Evolutionary conservation across 1,284 basidiomycete genomes (phyloP).

Genomic region (Porodaedalea pini): DNA sequence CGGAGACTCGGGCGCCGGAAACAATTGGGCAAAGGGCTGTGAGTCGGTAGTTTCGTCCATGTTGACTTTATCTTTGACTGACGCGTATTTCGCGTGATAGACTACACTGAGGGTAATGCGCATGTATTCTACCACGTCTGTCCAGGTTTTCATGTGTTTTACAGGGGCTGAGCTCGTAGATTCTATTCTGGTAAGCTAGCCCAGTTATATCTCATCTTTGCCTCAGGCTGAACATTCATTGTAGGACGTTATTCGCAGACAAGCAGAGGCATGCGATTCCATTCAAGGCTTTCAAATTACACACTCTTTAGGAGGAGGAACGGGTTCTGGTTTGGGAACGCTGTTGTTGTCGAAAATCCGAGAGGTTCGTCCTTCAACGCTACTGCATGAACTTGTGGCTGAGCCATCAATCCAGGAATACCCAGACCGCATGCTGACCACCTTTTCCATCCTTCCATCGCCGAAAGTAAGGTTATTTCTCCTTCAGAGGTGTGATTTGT

Average conservation of each 20-base stretch:
- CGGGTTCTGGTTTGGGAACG: conserved; percentile 83
- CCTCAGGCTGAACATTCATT: conserved; percentile 6
- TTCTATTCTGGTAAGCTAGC: conserved; percentile 62
- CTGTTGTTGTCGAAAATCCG: conserved; percentile 81
- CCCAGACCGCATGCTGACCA: conserved; percentile 91
- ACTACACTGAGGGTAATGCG: conserved; percentile 77
- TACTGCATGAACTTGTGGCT: conserved; percentile 26
- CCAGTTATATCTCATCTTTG: not conserved
- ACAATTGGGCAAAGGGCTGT: conserved; percentile 94
- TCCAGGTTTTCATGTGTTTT: conserved; percentile 4
- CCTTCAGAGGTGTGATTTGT: not conserved
- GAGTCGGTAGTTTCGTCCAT: conserved; percentile 36
- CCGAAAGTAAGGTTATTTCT: conserved; percentile 58
- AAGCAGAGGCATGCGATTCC: conserved; percentile 80
- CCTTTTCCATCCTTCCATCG: conserved; percentile 89
- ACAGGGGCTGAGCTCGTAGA: conserved; percentile 90
- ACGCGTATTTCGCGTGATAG: conserved; percentile 34
- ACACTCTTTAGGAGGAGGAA: conserved; percentile 93
- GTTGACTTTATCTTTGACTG: conserved; percentile 2
- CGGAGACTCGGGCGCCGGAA: conserved; percentile 77
- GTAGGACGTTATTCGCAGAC: conserved; percentile 68
- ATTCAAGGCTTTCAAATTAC: conserved; percentile 93
- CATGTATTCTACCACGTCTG: not conserved
- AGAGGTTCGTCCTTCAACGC: conserved; percentile 46
- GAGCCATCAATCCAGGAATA: conserved; percentile 60